A percentile compares a stretch with the other conserved stretches of the same genome.
Conservation (phyloP, 2,329 filamentous ascomycete genomes). For the Neoascochyta sp. region DNA sequence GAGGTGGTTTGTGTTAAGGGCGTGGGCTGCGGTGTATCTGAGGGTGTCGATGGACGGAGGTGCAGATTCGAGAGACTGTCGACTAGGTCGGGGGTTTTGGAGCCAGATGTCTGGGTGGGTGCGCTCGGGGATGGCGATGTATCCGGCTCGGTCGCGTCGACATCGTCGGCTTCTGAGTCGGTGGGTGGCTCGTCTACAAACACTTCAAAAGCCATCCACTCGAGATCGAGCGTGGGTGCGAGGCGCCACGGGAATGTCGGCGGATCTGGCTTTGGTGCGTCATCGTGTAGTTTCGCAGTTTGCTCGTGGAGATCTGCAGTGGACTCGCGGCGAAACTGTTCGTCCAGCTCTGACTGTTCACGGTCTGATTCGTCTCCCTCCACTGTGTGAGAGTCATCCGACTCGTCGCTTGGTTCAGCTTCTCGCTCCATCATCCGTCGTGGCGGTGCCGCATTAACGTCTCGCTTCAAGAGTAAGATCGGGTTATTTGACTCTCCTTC, state of each 20-base stretch:
- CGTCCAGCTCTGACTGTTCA: constrained; percentile 46
- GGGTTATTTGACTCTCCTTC: constrained; percentile 68
- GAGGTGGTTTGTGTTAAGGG: constrained; percentile 18
- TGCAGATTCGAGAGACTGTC: constrained; percentile 48
- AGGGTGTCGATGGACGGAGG: constrained; percentile 31
- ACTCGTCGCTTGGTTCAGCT: constrained; percentile 22
- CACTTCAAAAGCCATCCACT: constrained; percentile 90
- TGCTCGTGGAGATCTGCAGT: constrained; percentile 17
- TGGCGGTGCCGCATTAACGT: constrained; percentile 61
- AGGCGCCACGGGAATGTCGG: constrained; percentile 53
- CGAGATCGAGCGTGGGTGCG: constrained; percentile 73
- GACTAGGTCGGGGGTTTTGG: constrained; percentile 42
- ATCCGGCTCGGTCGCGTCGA: constrained; percentile 18
- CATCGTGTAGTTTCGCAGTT: constrained; percentile 4
- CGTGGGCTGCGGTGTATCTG: constrained; percentile 19
- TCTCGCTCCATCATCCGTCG: constrained; percentile 53
- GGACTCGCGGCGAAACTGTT: constrained; percentile 45
- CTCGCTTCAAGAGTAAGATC: constrained; percentile 70
- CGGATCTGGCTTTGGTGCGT: constrained; percentile 10
- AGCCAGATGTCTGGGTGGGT: constrained; percentile 14
- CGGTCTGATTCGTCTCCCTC: constrained; percentile 24
- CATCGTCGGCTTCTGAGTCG: constrained; percentile 50
- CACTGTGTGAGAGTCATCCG: constrained; percentile 40
- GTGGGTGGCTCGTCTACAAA: constrained; percentile 63
- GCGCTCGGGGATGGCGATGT: constrained; percentile 14